Conservation (phyloP, 139 green algal species). For the Nannochloris sp. region DNA sequence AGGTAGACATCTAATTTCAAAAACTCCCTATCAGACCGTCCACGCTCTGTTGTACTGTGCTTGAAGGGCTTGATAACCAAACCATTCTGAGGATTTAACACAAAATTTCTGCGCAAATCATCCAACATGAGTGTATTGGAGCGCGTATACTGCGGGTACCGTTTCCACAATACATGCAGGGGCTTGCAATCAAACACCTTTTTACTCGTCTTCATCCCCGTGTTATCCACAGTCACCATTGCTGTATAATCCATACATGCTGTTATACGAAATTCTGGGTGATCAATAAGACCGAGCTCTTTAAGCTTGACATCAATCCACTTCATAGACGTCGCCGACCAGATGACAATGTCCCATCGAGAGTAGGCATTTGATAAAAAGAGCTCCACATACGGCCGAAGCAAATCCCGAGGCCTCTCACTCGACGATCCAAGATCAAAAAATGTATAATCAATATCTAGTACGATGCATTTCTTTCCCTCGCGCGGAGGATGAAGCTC, state of each 20-base stretch:
- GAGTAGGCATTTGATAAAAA: conserved; percentile 73
- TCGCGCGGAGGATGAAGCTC: conserved; percentile 56
- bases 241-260: conserved; percentile 61
- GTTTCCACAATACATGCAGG: conserved; percentile 71
- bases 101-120: conserved; percentile 87
- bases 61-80: conserved; percentile 88
- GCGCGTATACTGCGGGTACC: conserved; percentile 53
- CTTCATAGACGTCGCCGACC: conserved; percentile 80
- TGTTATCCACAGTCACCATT: conserved; percentile 71
- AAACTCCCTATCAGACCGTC: conserved; percentile 77
- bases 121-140: conserved; percentile 96
- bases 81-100: conserved; percentile 84
- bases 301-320: conserved; percentile 71
- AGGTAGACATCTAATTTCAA: conserved; percentile 73
- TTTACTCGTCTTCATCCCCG: not conserved
- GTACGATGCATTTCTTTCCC: conserved; percentile 84
- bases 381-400: conserved; percentile 74
- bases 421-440: conserved; percentile 83
- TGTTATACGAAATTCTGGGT: conserved; percentile 71
- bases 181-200: conserved; percentile 94
- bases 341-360: conserved; percentile 86
- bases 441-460: conserved; percentile 97
- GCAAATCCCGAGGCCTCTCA: conserved; percentile 79
- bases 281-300: conserved; percentile 76
- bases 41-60: conserved; percentile 55